A percentile compares a stretch with the other conserved stretches of the same genome.
Evolutionary conservation across 2,329 filamentous ascomycete species (phyloP).

Genomic region (Sphaerostilbella broomeana): DNA sequence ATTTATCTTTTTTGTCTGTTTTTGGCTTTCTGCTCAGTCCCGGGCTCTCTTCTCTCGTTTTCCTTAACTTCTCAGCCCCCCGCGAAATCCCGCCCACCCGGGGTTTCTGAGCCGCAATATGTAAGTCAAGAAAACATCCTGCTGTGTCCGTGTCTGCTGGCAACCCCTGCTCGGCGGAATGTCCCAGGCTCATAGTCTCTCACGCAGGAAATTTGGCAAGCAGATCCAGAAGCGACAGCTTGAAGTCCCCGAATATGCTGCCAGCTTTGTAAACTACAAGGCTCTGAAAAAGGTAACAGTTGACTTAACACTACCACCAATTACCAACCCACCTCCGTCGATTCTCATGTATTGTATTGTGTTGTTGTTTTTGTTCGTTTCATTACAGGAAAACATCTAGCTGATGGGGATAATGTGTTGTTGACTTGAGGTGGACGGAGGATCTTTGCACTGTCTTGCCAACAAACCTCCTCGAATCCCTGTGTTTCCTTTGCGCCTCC

Average conservation of each 20-base stretch:
- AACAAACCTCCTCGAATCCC: too few species aligned
- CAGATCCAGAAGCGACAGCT: constrained; percentile 98
- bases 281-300: constrained; percentile 82
- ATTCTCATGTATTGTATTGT: too few species aligned
- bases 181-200: constrained; percentile 9
- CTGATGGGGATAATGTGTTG: too few species aligned
- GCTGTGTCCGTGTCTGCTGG: constrained; percentile 10
- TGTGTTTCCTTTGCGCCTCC: background rate
- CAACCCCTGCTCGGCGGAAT: constrained; percentile 6
- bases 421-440: too few species aligned
- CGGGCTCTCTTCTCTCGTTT: too few species aligned
- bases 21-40: too few species aligned
- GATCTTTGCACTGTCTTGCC: too few species aligned
- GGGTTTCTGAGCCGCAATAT: constrained; percentile 24
- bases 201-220: constrained; percentile 94
- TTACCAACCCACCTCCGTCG: too few species aligned
- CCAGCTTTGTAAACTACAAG: constrained; percentile 99
- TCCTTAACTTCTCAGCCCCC: constrained; percentile 7
- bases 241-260: constrained; percentile 97
- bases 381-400: too few species aligned
- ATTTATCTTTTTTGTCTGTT: constrained; percentile 2
- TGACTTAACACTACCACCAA: too few species aligned
- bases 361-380: background rate
- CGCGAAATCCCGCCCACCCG: constrained; percentile 9
- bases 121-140: constrained; percentile 23